These are phyloP conservation scores for Alloteropsis semialata DNA, from an alignment of 176 grass and related monocot species.

Conservation along the genomic window DNA sequence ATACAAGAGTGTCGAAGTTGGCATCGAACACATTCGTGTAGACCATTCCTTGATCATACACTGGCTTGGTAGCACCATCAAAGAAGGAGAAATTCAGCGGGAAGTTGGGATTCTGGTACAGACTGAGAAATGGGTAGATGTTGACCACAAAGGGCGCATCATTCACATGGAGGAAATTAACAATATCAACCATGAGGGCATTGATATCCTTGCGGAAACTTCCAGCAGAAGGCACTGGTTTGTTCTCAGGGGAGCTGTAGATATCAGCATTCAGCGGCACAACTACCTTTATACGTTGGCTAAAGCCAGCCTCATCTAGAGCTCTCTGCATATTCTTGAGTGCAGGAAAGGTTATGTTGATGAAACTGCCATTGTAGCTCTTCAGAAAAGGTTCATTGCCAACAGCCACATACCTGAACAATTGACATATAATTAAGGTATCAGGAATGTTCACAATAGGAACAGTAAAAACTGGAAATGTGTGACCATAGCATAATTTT, in stretches of 20 bases:
- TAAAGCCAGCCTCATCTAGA: slow-evolving; percentile 56
- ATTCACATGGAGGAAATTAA: slow-evolving; percentile 67
- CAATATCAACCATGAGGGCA: slow-evolving; percentile 65
- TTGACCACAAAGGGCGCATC: slow-evolving; percentile 80
- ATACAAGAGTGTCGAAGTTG: slow-evolving; percentile 80
- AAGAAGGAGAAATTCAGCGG: slow-evolving; percentile 82
- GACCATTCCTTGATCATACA: slow-evolving; percentile 62
- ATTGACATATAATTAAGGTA: slow-evolving; percentile 21
- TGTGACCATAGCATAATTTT: not conserved
- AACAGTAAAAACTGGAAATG: slow-evolving; percentile 1
- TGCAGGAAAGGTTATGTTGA: slow-evolving; percentile 74
- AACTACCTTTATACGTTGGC: slow-evolving; percentile 57
- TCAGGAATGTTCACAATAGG: not conserved
- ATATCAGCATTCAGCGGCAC: slow-evolving; percentile 81
- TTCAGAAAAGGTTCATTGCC: slow-evolving; percentile 87
- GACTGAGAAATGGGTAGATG: slow-evolving; percentile 78
- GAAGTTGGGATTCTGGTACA: slow-evolving; percentile 74
- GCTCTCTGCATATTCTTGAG: slow-evolving; percentile 78
- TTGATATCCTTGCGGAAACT: slow-evolving; percentile 71
- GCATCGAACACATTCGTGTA: slow-evolving; percentile 89
- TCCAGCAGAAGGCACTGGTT: slow-evolving; percentile 74
- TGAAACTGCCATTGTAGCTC: slow-evolving; percentile 66
- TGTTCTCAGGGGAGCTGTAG: slow-evolving; percentile 66
- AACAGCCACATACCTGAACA: slow-evolving; percentile 80
- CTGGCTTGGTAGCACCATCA: slow-evolving; percentile 48